Evolutionary conservation across 441 rosid species (phyloP).

Genomic region (Pelargonium cotyledonis): DNA sequence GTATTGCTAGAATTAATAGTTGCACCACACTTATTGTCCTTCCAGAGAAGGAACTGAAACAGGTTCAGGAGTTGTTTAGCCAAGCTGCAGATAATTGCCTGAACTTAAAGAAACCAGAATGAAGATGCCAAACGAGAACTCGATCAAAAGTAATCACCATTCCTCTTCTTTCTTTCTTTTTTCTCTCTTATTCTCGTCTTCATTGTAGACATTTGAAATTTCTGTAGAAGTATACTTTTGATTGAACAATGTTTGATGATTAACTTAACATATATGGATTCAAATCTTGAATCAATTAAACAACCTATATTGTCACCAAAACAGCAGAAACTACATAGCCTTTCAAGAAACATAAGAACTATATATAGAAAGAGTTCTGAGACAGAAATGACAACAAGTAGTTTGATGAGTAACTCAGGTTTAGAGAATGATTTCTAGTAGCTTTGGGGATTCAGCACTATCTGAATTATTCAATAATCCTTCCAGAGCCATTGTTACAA

Average conservation of each 20-base stretch:
- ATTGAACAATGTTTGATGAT: too few relatives aligned
- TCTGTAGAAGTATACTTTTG: too few relatives aligned
- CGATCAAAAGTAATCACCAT: not conserved
- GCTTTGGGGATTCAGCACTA: not conserved
- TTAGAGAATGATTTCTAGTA: conserved; percentile 1
- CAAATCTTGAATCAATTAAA: too few relatives aligned
- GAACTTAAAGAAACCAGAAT: conserved; percentile 81
- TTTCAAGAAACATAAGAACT: too few relatives aligned
- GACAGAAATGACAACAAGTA: not conserved
- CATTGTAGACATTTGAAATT: too few relatives aligned
- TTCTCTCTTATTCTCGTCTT: not conserved
- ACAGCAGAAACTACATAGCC: too few relatives aligned
- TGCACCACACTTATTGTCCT: not conserved
- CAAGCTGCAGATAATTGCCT: conserved; percentile 81
- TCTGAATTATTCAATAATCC: not conserved
- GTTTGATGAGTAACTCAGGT: not conserved
- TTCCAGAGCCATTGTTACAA: not conserved
- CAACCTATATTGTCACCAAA: too few relatives aligned
- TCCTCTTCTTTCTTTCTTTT: not conserved
- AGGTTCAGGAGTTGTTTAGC: conserved; percentile 72
- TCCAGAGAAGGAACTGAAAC: conserved; percentile 73
- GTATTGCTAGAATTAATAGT: too few relatives aligned
- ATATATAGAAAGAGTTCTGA: too few relatives aligned
- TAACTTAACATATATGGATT: too few relatives aligned
- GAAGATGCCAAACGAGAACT: conserved; percentile 10